Evolutionary conservation across 2,329 filamentous ascomycete genomes (phyloP).

Genomic region (Claviceps sp.): DNA sequence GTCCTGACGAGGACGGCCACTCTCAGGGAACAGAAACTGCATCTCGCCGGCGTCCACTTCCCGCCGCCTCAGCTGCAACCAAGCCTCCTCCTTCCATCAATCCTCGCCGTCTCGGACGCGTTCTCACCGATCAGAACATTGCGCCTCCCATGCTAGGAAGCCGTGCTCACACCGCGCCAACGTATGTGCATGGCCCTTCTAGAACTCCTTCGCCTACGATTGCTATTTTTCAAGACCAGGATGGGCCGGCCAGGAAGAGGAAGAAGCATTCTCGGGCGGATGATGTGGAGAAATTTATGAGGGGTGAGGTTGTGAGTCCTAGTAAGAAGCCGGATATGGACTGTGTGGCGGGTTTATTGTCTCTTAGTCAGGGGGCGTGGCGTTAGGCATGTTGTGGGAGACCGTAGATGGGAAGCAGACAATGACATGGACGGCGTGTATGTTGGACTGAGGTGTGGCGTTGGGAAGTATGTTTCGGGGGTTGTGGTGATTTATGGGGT

Average conservation of each 20-base stretch:
- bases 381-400: conserved; percentile 24
- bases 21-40: conserved; percentile 1
- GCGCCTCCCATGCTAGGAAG: conserved; percentile 18
- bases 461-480: conserved; percentile 16
- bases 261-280: conserved; percentile 22
- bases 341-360: conserved; percentile 78
- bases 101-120: conserved; percentile 27
- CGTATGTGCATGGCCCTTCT: conserved; percentile 17
- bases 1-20: conserved; percentile 33
- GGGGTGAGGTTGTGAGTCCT: conserved; percentile 46
- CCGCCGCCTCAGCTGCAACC: conserved; percentile 14
- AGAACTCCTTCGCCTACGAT: conserved; percentile 20
- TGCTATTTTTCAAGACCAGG: conserved; percentile 39
- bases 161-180: conserved; percentile 29
- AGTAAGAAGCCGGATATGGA: conserved; percentile 73
- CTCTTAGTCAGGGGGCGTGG: conserved; percentile 88
- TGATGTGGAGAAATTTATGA: conserved; percentile 65
- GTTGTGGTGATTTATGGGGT: too few relatives aligned
- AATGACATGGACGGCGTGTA: conserved; percentile 76
- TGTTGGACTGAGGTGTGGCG: conserved; percentile 83
- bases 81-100: conserved; percentile 15
- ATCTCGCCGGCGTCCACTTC: conserved; percentile 22
- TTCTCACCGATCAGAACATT: conserved; percentile 27
- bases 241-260: conserved; percentile 7
- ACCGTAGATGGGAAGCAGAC: too few relatives aligned